These are phyloP conservation scores for Clathrospora elynae DNA, from an alignment of 2,329 filamentous ascomycete genomes.

Conservation along the genomic window DNA sequence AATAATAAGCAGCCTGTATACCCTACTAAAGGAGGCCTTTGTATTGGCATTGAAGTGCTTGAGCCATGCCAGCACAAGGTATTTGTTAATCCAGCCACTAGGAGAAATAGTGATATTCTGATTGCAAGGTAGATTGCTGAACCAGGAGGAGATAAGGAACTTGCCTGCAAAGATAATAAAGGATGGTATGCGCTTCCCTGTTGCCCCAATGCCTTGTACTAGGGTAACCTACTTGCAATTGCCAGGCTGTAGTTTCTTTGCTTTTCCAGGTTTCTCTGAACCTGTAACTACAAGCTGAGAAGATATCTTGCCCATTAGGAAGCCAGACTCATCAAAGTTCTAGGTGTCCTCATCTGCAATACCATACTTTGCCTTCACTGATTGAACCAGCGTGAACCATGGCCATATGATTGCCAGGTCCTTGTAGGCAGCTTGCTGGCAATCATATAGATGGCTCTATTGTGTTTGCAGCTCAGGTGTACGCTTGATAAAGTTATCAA, in stretches of 20 bases:
- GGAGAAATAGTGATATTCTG: constrained; percentile 35
- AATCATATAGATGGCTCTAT: constrained; percentile 13
- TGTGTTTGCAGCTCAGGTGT: constrained; percentile 11
- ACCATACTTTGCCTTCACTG: constrained; percentile 11
- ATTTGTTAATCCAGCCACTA: constrained; percentile 46
- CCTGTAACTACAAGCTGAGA: constrained; percentile 33
- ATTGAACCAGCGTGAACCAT: constrained; percentile 7
- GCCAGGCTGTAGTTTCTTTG: constrained; percentile 29
- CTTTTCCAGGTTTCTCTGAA: constrained; percentile 20
- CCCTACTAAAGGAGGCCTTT: constrained; percentile 25
- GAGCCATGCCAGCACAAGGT: constrained; percentile 44
- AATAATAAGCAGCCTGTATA: constrained; percentile 46
- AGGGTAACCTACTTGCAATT: constrained; percentile 36
- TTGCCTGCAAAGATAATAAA: constrained; percentile 25
- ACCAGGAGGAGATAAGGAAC: constrained; percentile 3
- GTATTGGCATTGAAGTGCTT: constrained; percentile 46
- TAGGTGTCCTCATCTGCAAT: constrained; percentile 20
- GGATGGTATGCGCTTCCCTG: constrained; percentile 8
- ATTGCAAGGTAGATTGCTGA: constrained; percentile 18
- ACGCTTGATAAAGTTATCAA: constrained; percentile 19
- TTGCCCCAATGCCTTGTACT: constrained; percentile 20
- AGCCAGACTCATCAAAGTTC: constrained; percentile 39
- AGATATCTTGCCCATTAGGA: constrained; percentile 40
- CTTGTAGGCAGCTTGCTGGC: constrained; percentile 13
- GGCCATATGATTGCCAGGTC: constrained; percentile 12